Evolutionary conservation across 2,329 filamentous ascomycete genomes (phyloP), one percentile per base, ranked within the genome.

Genomic region (Elsinoe perseae): DNA sequence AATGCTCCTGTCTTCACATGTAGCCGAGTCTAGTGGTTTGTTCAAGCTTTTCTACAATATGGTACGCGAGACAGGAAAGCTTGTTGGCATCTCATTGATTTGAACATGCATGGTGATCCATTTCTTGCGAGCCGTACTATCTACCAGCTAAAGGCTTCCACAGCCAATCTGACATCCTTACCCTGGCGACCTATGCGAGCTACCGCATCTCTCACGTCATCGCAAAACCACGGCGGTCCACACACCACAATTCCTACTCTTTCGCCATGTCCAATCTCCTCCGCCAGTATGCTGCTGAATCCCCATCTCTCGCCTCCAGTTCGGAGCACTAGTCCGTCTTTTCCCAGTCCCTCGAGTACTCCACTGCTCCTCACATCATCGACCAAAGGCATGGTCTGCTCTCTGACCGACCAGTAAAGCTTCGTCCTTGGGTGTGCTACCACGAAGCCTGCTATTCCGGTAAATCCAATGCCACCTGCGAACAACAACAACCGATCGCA

Each of bases 121-220:
- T 44, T 44, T 18, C 40, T 44, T 18, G 25, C 12, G 12, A 27
- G 34, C n/a, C 18, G 14, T 38, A 38, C 34, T 38, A 16, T n/a
- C 30, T 52, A 54, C 52, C 52, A 54, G 21, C 52, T 43, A 23
- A 54, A 54, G n/a, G 52, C 34, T 14, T 54, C 52, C 1, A 42
- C 52, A 8, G 20, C 36, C 34, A 54, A 30, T 34, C 28, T 43
- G 21, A 44, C 52, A 20, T 28, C 52, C 21, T 14, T 30, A 8
- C 52, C 36, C 20, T 30, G 34, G 10, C 52, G 16, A 4, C 38
- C 52, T 12, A 43, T 23, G 5, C 28, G 30, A 4, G 34, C 25
- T 6, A 40, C 21, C 2, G 34, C 52, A 25, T 42, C 21, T 12
- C 52, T 42, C 10, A 54, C 36, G 18, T 43, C 52, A 54, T 54